phyloP scores from a whole-genome alignment of 768 basidiomycete species.

The Podaxis sp. region DNA sequence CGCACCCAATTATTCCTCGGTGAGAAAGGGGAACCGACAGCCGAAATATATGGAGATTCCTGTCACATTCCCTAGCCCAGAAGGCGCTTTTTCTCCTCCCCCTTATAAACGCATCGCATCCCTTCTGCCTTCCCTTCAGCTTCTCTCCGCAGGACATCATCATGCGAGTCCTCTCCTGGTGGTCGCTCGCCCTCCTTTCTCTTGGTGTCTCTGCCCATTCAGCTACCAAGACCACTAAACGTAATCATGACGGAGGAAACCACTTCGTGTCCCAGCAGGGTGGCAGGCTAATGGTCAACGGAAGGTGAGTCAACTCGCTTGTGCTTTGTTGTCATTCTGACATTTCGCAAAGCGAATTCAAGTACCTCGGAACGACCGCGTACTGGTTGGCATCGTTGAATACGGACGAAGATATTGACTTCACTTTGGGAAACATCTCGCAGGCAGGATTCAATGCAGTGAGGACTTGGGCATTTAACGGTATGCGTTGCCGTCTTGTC shows the following conservation, averaged over 20 bases:
- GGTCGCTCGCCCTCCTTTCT: conserved; percentile 21
- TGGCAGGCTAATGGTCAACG: conserved; percentile 52
- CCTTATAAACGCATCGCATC: not conserved
- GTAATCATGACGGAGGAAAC: conserved; percentile 19
- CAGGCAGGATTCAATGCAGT: conserved; percentile 56
- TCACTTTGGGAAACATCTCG: conserved; percentile 57
- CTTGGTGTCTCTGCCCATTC: conserved; percentile 20
- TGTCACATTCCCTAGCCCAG: not conserved
- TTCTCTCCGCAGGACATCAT: conserved; percentile 6
- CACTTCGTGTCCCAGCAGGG: conserved; percentile 44
- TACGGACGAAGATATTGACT: conserved; percentile 50
- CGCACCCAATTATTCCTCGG: not conserved
- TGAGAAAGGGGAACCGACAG: not conserved
- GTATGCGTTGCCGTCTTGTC: conserved; percentile 26
- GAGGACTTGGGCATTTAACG: conserved; percentile 74
- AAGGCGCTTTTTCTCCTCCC: not conserved
- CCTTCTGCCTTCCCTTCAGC: conserved; percentile 6
- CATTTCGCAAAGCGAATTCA: conserved; percentile 22
- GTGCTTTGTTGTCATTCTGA: conserved; percentile 4
- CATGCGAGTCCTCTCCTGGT: conserved; percentile 17
- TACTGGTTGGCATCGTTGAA: conserved; percentile 67
- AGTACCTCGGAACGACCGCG: conserved; percentile 50
- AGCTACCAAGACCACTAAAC: conserved; percentile 26
- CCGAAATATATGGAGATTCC: not conserved
- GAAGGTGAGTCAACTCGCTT: conserved; percentile 34